Conservation (phyloP, 306 rosid genomes). For the Neltuma alba region DNA sequence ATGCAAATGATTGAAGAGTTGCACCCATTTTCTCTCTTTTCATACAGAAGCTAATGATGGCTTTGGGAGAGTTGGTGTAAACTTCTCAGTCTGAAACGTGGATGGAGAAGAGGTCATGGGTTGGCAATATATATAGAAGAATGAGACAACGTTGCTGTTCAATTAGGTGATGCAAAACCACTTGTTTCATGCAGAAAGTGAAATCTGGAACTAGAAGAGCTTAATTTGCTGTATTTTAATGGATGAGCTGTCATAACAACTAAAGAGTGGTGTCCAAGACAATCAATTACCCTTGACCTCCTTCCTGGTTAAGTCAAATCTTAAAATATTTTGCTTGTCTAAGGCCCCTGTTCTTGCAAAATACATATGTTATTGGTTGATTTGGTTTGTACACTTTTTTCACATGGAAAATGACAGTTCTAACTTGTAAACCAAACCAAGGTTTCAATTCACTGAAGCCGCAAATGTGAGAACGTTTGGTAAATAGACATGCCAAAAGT, state of each 20-base stretch:
- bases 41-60: not conserved
- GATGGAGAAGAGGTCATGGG: conserved; percentile 16
- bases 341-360: not conserved
- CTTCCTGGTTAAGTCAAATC: conserved; percentile 57
- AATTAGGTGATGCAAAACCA: conserved; percentile 28
- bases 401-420: not conserved
- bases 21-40: conserved; percentile 44
- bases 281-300: conserved; percentile 48
- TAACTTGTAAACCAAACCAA: not conserved
- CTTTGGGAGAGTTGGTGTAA: not conserved
- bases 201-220: conserved; percentile 23
- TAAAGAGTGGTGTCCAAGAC: conserved; percentile 71
- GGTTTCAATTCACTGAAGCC: not conserved
- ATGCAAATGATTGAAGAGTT: conserved; percentile 7
- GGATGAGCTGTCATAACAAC: conserved; percentile 60
- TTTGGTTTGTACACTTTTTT: conserved; percentile 13
- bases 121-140: conserved; percentile 38
- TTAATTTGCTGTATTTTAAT: conserved; percentile 4
- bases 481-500: not conserved
- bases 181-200: conserved; percentile 31
- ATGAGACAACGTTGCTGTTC: conserved; percentile 31
- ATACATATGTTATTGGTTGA: conserved; percentile 7
- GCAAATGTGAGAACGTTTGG: not conserved
- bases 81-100: conserved; percentile 1
- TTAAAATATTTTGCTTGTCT: not conserved